Evolutionary conservation across 352 stramenopile genomes (phyloP), one percentile per base, ranked within the genome.

Genomic region (Globisporangium recalcitrans): DNA sequence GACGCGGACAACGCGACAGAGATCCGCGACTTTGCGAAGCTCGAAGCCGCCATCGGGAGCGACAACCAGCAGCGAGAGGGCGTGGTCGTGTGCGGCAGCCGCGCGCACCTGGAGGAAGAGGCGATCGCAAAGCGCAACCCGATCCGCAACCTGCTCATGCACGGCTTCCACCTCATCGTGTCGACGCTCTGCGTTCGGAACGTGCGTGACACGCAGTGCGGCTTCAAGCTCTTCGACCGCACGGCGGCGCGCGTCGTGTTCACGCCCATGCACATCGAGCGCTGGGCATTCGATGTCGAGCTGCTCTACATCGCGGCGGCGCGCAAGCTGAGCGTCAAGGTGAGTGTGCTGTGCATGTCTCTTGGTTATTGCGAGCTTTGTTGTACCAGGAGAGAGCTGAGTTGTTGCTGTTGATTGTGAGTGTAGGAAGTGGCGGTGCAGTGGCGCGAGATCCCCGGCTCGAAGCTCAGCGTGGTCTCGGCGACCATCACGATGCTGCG

Each of bases 241-340:
- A 74, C 73, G 40, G 85, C 90, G 4, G 90, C 89, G 10, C 77
- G 75, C 9, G 65, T 92, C 19, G 62, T 97, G 13, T 98, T 98
- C 70, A 65, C 82, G 46, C 84, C 88, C n/a, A 80, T 98, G 75
- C 93, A 98, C 76, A 90, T 98, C 21, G 84, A 98, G 60, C 86
- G 93, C 40, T 98, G 93, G 93, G 90, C 89, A 21, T 98, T 98
- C 69, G 93, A 98, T 67, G 90, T 97, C n/a, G 93, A 98, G 62
- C 57, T 98, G 62, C 71, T 98, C 27, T 97, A 90, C 70, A 65
- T 98, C 53, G 90, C 85, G 19, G 80, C 69, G 3, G 71, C 61
- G 52, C 83, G 69, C 40, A 75, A 78, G 26, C 72, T 93, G 57
- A 55, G 61, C 16, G 75, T 93, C 48, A 88, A 90, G 78, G 82